Conservation (phyloP, 805 yeast genomes). For the Zygoascus ofunaensis region DNA sequence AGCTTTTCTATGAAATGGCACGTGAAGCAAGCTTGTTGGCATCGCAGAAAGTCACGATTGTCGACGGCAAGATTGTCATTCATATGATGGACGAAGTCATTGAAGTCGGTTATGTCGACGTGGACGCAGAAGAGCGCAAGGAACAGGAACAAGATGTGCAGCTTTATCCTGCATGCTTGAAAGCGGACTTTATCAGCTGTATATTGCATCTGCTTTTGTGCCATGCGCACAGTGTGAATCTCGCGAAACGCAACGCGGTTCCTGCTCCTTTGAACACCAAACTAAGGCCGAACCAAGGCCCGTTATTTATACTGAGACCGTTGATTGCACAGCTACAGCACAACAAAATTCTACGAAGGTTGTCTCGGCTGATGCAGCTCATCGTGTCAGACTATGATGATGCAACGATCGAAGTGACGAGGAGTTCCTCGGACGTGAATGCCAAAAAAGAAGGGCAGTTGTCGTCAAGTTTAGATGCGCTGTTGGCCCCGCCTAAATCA, state of each 20-base stretch:
- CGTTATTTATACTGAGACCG: slow-evolving; percentile 24
- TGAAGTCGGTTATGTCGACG: slow-evolving; percentile 57
- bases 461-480: slow-evolving; percentile 15
- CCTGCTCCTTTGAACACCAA: not conserved
- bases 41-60: slow-evolving; percentile 60
- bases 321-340: slow-evolving; percentile 27
- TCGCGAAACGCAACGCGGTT: slow-evolving; percentile 24
- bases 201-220: slow-evolving; percentile 55
- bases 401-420: slow-evolving; percentile 6
- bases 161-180: slow-evolving; percentile 25
- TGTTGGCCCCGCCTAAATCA: slow-evolving; percentile 19
- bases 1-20: slow-evolving; percentile 65
- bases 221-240: slow-evolving; percentile 43
- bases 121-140: slow-evolving; percentile 27
- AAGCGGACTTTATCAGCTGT: slow-evolving; percentile 46
- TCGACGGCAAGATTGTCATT: slow-evolving; percentile 52
- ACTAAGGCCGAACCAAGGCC: slow-evolving; percentile 3
- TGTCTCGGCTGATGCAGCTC: slow-evolving; percentile 17
- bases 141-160: slow-evolving; percentile 27
- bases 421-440: slow-evolving; percentile 9
- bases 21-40: slow-evolving; percentile 66
- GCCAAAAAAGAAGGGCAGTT: slow-evolving; percentile 4
- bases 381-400: slow-evolving; percentile 15
- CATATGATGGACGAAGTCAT: slow-evolving; percentile 58
- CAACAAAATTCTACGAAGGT: slow-evolving; percentile 17